Evolutionary conservation across 1,284 basidiomycete species (phyloP).

Genomic region (Ustilago cynodontis): DNA sequence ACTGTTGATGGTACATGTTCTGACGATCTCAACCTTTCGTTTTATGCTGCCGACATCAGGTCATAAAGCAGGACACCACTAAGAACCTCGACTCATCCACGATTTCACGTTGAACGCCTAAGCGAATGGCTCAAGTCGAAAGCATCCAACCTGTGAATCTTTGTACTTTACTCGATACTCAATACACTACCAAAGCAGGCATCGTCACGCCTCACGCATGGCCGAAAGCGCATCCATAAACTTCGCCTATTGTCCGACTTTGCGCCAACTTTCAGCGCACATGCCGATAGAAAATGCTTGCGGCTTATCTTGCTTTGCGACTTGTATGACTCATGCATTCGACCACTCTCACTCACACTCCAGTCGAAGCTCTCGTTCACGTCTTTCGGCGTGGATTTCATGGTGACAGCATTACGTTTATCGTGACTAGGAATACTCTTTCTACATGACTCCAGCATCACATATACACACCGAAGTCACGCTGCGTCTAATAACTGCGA

Average conservation of each 20-base stretch:
- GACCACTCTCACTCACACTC: not conserved
- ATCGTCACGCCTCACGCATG: no score
- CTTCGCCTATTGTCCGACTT: no score
- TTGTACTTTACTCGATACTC: not conserved
- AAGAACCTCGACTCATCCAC: not conserved
- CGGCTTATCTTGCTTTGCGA: not conserved
- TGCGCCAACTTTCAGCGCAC: no score
- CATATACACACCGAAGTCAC: not conserved
- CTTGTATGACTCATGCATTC: not conserved
- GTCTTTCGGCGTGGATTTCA: not conserved
- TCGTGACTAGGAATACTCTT: not conserved
- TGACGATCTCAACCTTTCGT: not conserved
- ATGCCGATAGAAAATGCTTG: no score
- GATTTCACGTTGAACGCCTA: not conserved
- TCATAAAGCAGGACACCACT: slow-evolving; percentile 53
- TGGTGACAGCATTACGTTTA: not conserved
- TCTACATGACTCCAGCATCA: not conserved
- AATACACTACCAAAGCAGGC: not conserved
- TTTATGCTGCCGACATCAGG: slow-evolving; percentile 10
- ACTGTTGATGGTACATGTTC: not conserved
- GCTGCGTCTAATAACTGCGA: slow-evolving; percentile 57
- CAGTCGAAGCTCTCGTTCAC: not conserved
- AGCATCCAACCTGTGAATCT: not conserved
- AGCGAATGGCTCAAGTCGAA: not conserved
- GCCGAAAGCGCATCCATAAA: no score